Evolutionary conservation across 306 rosid species (phyloP).

Genomic region (Cicer arietinum): DNA sequence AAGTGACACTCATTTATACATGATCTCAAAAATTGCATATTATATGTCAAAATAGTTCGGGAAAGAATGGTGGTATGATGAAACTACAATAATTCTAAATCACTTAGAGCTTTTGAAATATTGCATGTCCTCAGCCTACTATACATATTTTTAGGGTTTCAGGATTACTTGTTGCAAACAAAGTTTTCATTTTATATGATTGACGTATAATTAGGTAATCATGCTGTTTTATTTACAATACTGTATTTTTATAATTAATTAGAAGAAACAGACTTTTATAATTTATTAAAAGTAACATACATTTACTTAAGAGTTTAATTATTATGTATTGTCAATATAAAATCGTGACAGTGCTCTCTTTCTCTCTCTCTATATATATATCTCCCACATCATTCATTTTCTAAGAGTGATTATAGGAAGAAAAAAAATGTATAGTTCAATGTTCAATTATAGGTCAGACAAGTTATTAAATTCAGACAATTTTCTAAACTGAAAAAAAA

Average conservation of each 20-base stretch:
- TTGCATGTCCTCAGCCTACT: not conserved
- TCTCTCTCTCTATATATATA: too few species aligned
- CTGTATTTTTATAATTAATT: not conserved
- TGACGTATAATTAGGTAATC: slow-evolving; percentile 4
- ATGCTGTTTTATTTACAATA: not conserved
- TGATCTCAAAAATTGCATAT: not conserved
- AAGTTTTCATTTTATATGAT: slow-evolving; percentile 4
- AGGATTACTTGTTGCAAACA: not conserved
- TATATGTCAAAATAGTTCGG: not conserved
- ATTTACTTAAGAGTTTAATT: not conserved
- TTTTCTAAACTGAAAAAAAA: slow-evolving; percentile 25
- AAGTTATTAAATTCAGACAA: slow-evolving; percentile 24
- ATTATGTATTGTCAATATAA: too few species aligned
- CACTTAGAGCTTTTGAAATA: not conserved
- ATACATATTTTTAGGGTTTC: not conserved
- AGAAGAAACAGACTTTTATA: not conserved
- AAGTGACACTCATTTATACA: too few species aligned
- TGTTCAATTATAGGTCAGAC: slow-evolving; percentile 23
- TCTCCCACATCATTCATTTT: too few species aligned
- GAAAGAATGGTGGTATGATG: not conserved
- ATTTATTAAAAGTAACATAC: not conserved
- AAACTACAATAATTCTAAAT: not conserved
- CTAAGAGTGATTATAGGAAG: not conserved
- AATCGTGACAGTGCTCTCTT: too few species aligned
- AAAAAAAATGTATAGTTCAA: not conserved